A percentile compares a stretch with the other conserved stretches of the same genome.
Evolutionary conservation across 1,139 yeast genomes (phyloP).

Genomic region (Magnusiomyces suaveolens): DNA sequence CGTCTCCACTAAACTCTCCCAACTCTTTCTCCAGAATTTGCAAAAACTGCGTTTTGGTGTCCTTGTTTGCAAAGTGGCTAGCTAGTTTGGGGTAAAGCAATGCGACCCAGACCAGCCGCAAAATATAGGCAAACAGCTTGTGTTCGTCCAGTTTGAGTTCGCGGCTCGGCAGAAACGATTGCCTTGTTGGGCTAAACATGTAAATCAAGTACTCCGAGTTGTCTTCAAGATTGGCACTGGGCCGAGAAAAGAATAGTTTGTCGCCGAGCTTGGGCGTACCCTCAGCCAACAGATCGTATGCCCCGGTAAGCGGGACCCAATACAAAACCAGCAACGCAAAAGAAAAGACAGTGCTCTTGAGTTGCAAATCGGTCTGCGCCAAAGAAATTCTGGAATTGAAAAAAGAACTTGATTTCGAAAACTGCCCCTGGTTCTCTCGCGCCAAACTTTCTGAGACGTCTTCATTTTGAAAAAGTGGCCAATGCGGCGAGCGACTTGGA

Average conservation of each 20-base stretch:
- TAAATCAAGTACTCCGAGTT: background rate
- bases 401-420: background rate
- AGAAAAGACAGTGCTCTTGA: background rate
- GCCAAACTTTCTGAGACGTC: background rate
- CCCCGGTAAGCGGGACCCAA: background rate
- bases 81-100: background rate
- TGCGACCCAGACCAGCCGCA: constrained; percentile 1
- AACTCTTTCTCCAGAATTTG: background rate
- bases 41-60: background rate
- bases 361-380: background rate
- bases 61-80: background rate
- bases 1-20: background rate
- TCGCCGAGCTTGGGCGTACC: background rate
- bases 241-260: background rate
- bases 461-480: background rate
- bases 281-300: background rate
- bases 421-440: background rate
- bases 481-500: background rate
- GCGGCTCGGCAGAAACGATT: background rate
- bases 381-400: background rate
- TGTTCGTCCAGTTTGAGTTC: background rate
- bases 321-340: background rate
- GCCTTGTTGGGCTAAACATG: background rate
- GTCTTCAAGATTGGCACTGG: background rate
- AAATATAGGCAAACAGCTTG: background rate